phyloP scores from a whole-genome alignment of 352 stramenopile species.

The Halophytophthora batemanensis region DNA sequence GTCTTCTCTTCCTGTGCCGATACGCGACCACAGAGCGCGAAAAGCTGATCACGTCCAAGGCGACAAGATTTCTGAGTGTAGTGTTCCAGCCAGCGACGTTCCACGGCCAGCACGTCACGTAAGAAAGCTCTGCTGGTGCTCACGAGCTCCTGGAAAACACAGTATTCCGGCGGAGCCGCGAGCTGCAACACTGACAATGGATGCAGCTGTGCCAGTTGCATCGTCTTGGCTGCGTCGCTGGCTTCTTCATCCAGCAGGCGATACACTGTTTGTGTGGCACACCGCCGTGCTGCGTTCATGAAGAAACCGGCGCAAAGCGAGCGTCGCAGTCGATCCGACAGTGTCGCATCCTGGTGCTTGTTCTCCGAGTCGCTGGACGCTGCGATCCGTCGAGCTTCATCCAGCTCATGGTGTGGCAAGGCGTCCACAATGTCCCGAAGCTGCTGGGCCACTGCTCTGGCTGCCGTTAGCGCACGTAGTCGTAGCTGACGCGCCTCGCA shows the following conservation, averaged over 20 bases:
- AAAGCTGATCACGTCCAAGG: slow-evolving; percentile 33
- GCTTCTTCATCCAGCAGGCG: slow-evolving; percentile 27
- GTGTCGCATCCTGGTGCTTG: slow-evolving; percentile 5
- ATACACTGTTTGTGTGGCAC: slow-evolving; percentile 65
- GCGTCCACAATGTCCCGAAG: slow-evolving; percentile 52
- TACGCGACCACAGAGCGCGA: slow-evolving; percentile 44
- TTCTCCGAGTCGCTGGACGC: not conserved
- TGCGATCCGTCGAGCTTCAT: slow-evolving; percentile 13
- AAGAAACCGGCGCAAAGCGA: slow-evolving; percentile 67
- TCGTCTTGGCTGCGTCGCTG: slow-evolving; percentile 8
- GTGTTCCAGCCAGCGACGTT: slow-evolving; percentile 47
- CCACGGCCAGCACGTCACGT: slow-evolving; percentile 48
- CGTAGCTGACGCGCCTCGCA: slow-evolving; percentile 50
- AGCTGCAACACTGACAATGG: slow-evolving; percentile 55
- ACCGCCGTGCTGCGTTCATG: slow-evolving; percentile 54
- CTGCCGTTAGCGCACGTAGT: slow-evolving; percentile 52
- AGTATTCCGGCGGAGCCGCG: slow-evolving; percentile 43
- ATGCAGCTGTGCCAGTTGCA: slow-evolving; percentile 65
- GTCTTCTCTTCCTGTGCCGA: slow-evolving; percentile 6
- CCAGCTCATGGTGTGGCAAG: slow-evolving; percentile 29
- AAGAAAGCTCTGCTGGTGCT: slow-evolving; percentile 71
- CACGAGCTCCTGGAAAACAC: slow-evolving; percentile 74
- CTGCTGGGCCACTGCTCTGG: slow-evolving; percentile 47
- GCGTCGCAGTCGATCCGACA: slow-evolving; percentile 36
- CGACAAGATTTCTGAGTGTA: slow-evolving; percentile 32